Evolutionary conservation across 2,329 filamentous ascomycete species (phyloP).

Genomic region (Trichothecium sympodiale): DNA sequence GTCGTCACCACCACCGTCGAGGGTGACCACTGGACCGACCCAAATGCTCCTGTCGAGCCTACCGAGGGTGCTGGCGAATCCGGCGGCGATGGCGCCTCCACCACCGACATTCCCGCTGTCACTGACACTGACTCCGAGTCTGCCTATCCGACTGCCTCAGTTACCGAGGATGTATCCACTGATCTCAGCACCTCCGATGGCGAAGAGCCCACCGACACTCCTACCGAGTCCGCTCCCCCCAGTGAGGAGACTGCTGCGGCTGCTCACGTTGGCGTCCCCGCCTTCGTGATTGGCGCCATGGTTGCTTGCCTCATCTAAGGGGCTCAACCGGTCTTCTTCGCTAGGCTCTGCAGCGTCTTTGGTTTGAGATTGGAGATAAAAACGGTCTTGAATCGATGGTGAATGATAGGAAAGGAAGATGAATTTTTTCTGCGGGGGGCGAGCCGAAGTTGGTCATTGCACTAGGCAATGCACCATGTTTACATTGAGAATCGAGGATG

Average conservation of each 20-base stretch:
- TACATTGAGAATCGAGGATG: too few species aligned
- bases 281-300: constrained; percentile 11
- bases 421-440: too few species aligned
- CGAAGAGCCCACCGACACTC: constrained; percentile 6
- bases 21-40: too few species aligned
- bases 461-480: too few species aligned
- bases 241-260: constrained; percentile 16
- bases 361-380: too few species aligned
- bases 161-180: background rate
- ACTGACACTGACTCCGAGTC: background rate
- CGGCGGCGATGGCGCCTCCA: background rate
- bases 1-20: constrained; percentile 3
- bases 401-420: too few species aligned
- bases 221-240: constrained; percentile 7
- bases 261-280: constrained; percentile 11
- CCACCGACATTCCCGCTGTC: too few species aligned
- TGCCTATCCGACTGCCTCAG: background rate
- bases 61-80: background rate
- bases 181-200: constrained; percentile 2
- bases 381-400: too few species aligned
- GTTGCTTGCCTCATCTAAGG: constrained; percentile 15
- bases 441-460: too few species aligned
- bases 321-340: too few species aligned
- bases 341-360: too few species aligned
- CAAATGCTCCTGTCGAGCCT: background rate